These are phyloP conservation scores for Fusarium xyrophilum DNA, from an alignment of 2,329 filamentous ascomycete species.

Conservation along the genomic window DNA sequence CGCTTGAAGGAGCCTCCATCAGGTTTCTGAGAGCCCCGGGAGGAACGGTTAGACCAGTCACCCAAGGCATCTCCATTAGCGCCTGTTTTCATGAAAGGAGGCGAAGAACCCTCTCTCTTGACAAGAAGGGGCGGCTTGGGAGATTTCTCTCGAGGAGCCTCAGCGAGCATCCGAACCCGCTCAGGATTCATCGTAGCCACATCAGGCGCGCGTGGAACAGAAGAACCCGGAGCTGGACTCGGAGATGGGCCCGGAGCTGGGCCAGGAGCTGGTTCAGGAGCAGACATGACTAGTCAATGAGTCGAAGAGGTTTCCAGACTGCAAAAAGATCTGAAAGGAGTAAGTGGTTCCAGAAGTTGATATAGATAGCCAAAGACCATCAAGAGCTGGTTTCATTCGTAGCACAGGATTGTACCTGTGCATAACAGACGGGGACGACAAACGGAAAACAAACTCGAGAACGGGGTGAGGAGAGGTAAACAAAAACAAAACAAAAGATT, in stretches of 20 bases:
- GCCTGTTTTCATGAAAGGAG: constrained; percentile 11
- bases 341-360: no score
- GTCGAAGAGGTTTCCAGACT: not conserved
- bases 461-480: not conserved
- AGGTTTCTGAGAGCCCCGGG: not conserved
- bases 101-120: constrained; percentile 11
- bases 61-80: constrained; percentile 31
- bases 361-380: not conserved
- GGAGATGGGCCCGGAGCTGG: no score
- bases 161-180: constrained; percentile 36
- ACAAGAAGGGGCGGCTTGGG: not conserved
- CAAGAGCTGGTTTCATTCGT: not conserved
- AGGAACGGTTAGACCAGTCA: constrained; percentile 19
- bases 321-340: not conserved
- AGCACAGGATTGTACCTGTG: not conserved
- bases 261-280: no score
- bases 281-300: not conserved
- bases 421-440: not conserved
- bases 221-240: not conserved
- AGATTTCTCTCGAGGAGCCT: constrained; percentile 20
- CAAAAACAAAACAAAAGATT: not conserved
- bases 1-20: constrained; percentile 12
- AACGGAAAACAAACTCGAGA: not conserved
- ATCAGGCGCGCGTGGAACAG: not conserved
- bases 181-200: constrained; percentile 41